A percentile compares a stretch with the other conserved stretches of the same genome.
Conservation (phyloP, 2,329 filamentous ascomycete genomes). For the Proliferodiscus dingleyae region DNA sequence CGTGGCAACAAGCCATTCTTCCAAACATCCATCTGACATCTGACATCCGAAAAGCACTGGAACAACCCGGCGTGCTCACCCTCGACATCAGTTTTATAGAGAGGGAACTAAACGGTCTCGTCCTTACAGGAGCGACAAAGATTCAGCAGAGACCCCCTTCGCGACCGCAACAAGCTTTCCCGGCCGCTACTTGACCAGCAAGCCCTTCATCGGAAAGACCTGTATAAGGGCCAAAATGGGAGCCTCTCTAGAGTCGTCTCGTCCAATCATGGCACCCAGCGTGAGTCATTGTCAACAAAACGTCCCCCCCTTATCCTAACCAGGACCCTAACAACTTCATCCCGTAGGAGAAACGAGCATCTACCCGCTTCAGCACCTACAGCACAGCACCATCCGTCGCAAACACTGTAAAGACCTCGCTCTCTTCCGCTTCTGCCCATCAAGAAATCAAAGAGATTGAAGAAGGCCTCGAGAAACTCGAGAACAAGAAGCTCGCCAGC, state of each 20-base stretch:
- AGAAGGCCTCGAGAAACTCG: constrained; percentile 60
- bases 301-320: neutral
- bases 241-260: constrained; percentile 46
- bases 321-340: constrained; percentile 12
- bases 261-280: constrained; percentile 50
- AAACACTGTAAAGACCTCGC: constrained; percentile 32
- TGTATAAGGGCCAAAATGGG: constrained; percentile 29
- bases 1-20: constrained; percentile 5
- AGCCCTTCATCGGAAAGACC: neutral
- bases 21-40: no score
- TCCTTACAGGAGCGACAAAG: neutral
- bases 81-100: neutral
- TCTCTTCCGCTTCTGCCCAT: constrained; percentile 29
- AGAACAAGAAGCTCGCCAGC: constrained; percentile 61
- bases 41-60: no score
- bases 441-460: constrained; percentile 56
- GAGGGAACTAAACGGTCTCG: neutral
- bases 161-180: neutral
- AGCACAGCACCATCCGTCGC: constrained; percentile 42
- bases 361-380: constrained; percentile 49
- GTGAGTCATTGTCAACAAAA: constrained; percentile 35
- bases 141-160: neutral
- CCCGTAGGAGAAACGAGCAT: constrained; percentile 41
- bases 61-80: no score
- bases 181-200: neutral